A percentile compares a stretch with the other conserved stretches of the same genome.
Evolutionary conservation across 768 basidiomycete genomes (phyloP).

Genomic region (Tylopilus intermedius): DNA sequence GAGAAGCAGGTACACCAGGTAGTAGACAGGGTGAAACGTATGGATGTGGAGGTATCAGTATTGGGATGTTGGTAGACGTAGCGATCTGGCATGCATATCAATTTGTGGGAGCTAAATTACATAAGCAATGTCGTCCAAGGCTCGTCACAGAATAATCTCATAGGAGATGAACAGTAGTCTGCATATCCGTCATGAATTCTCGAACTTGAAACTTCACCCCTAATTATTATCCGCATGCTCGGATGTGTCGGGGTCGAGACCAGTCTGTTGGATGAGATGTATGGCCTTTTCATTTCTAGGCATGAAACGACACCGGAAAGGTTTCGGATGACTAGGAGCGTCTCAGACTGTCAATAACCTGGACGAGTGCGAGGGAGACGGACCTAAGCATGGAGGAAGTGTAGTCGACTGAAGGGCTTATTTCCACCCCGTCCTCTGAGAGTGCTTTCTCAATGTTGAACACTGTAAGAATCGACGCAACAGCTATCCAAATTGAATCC

Average conservation of each 20-base stretch:
- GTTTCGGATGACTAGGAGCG: conserved; percentile 35
- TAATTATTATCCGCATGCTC: neutral
- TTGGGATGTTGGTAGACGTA: conserved; percentile 47
- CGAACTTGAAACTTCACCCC: neutral
- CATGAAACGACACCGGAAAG: conserved; percentile 36
- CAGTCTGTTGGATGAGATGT: conserved; percentile 25
- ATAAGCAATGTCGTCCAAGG: neutral
- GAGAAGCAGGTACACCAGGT: conserved; percentile 31
- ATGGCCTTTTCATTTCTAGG: conserved; percentile 33
- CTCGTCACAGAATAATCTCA: neutral
- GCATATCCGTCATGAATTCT: neutral
- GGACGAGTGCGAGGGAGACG: neutral
- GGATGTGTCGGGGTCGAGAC: neutral
- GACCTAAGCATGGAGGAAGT: conserved; percentile 35
- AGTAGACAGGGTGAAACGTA: conserved; percentile 30
- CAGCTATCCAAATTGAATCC: conserved; percentile 40
- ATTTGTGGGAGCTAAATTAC: neutral
- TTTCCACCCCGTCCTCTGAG: conserved; percentile 29
- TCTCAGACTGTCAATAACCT: neutral
- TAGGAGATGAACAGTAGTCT: neutral
- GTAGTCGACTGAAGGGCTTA: conserved; percentile 33
- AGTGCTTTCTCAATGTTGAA: conserved; percentile 37
- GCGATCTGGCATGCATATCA: neutral
- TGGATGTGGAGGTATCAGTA: conserved; percentile 35
- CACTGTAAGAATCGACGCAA: conserved; percentile 37